Evolutionary conservation across 495 filamentous ascomycete species (phyloP), one percentile per base, ranked within the genome.

Genomic region (Podospora anserina): DNA sequence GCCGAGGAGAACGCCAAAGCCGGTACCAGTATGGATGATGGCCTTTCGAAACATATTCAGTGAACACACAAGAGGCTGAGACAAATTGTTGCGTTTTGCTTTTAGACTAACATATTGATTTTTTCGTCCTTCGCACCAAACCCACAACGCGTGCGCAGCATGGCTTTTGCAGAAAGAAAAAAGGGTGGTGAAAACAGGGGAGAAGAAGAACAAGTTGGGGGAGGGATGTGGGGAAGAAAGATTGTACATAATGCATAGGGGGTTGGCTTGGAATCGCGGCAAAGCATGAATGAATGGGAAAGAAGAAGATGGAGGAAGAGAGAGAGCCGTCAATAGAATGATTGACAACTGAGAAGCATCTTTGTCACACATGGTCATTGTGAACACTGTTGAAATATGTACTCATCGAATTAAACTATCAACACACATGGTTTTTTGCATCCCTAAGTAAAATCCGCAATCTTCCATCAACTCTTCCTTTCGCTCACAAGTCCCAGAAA

Each of bases 1-100:
- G 82, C 84, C 7, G 82, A 85, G 77, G 65, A 83, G 39, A 49
- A 49, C 39, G 39, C 39, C 39, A 49, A 49, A 16, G 39, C 39
- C 15, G 39, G 39, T 49, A 49, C 39, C 39, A 49, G 39, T 49
- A 49, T 82, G 81, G 72, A 73, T 4, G 82, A 83, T 44, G 79
- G 80, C 3, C 69, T 82, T n/a, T 27, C 34, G 16, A n/a, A 65
- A 11, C 19, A 54, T 32, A 49, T 49, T 13, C 39, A 49, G 2
- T 16, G 13, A 49, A 49, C 5, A 39, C 34, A 18, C 9, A 18
- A 18, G 39, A 16, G 2, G 39, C 39, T 49, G 39, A 49, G 39
- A 49, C 39, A 49, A 3, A 9, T 13, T 13, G 7, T 49, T 49
- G 34, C 34, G 5, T 49, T 49, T 32, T 32, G 30, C 30, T 49